Base-by-base conservation (phyloP, 1,139 yeast species). In the Geotrichum histeridarum region DNA sequence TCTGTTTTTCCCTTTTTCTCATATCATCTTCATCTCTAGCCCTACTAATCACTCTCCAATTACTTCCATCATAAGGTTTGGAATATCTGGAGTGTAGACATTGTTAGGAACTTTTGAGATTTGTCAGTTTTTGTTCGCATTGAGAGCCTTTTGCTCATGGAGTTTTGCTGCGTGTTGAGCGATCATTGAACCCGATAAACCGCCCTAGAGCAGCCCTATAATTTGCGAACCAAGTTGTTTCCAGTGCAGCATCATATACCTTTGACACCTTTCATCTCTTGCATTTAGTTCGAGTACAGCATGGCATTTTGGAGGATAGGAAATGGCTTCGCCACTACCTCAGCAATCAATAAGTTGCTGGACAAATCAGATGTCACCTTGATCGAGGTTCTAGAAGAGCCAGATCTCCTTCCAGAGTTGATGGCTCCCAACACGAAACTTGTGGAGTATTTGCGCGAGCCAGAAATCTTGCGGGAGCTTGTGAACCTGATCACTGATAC, bases 221-320 rank as follows among this genome's bases (percentile, higher is more conserved):
- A 22, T 22, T 5, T 22, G 27, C 27, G 27, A 22, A 22, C 6
- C 38, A 35, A 35, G n/a, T 14, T 14, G 14, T 6, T 14, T 35
- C 6, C 14, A 12, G 38, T 35, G 6, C 38, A 12, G n/a, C 15
- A 39, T 39, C 22, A 4, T 11, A 12, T 39, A 12, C 15, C 5
- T 17, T 39, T 39, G 12, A 11, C 15, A 43, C 15, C 35, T 43
- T 31, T 22, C 11, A 35, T 11, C 31, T 9, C 31, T n/a, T n/a
- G 37, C 37, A 33, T 33, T 17, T 12, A 37, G 18, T n/a, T 37
- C n/a, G 39, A 37, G 39, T 17, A 37, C 49, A 57, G 14, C 54
- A 71, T 71, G 74, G 72, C 93, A 45, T 91, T 90, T 70, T 91
- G 98, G 98, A 85, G 88, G 70, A 86, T 88, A 71, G 88, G 91